A percentile compares a stretch with the other conserved stretches of the same genome.
phyloP scores from a whole-genome alignment of 129 eudicot species.

The Silybum marianum region DNA sequence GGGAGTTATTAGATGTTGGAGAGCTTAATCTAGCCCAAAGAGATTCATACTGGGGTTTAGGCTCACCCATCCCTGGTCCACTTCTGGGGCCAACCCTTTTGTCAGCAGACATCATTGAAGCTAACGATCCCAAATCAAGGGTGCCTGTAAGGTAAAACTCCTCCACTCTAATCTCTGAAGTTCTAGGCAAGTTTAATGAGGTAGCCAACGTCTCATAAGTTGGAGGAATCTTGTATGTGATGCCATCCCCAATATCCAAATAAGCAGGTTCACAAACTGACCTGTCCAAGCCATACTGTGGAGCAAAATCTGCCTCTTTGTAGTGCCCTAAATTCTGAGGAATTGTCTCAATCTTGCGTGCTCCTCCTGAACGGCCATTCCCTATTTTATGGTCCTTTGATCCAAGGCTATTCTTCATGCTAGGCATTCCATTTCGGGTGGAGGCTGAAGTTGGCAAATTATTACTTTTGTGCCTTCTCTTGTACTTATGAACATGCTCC shows the following conservation, averaged over 20 bases:
- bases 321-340: constrained; percentile 54
- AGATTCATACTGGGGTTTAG: constrained; percentile 72
- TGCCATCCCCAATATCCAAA: constrained; percentile 86
- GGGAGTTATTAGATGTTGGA: constrained; percentile 38
- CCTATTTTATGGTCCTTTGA: constrained; percentile 52
- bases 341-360: constrained; percentile 48
- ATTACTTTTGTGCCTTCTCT: constrained; percentile 61
- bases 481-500: constrained; percentile 84
- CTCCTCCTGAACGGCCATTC: constrained; percentile 56
- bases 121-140: constrained; percentile 91
- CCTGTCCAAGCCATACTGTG: constrained; percentile 55
- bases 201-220: constrained; percentile 74
- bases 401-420: constrained; percentile 39
- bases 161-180: constrained; percentile 73
- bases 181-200: constrained; percentile 68
- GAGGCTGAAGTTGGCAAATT: constrained; percentile 51
- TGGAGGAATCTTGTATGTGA: constrained; percentile 81
- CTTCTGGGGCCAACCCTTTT: constrained; percentile 52
- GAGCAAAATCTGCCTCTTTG: constrained; percentile 47
- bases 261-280: constrained; percentile 65
- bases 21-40: constrained; percentile 80
- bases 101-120: constrained; percentile 90
- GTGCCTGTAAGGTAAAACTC: constrained; percentile 86
- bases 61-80: constrained; percentile 73
- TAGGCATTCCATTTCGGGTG: constrained; percentile 43